Conservation (phyloP, 2,329 filamentous ascomycete genomes). For the Fusarium sp. region DNA sequence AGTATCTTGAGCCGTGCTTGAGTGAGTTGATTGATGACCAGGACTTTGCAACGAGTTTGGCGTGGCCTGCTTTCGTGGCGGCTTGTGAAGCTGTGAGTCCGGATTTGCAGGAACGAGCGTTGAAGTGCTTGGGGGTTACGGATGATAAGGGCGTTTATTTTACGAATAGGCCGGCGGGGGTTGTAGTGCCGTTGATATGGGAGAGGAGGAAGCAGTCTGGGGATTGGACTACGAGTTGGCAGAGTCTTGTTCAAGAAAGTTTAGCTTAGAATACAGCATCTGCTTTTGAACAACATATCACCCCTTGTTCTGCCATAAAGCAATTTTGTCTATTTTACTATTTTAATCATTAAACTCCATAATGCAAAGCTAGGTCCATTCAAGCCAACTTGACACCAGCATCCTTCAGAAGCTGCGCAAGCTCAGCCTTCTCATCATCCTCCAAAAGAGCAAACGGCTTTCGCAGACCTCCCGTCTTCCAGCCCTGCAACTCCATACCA, state of each 20-base stretch:
- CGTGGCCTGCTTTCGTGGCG: conserved; percentile 58
- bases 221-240: conserved; percentile 48
- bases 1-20: conserved; percentile 50
- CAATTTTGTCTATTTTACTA: conserved; percentile 2
- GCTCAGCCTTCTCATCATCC: conserved; percentile 46
- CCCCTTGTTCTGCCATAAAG: background rate
- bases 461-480: conserved; percentile 58
- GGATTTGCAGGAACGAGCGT: conserved; percentile 46
- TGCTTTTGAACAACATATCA: too few relatives aligned
- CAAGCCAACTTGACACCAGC: conserved; percentile 49
- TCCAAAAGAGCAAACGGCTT: conserved; percentile 58
- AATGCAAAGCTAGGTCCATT: background rate
- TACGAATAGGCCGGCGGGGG: conserved; percentile 41
- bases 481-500: conserved; percentile 58
- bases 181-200: conserved; percentile 45
- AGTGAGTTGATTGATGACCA: conserved; percentile 48
- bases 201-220: conserved; percentile 41
- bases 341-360: conserved; percentile 4
- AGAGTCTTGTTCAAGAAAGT: conserved; percentile 27
- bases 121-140: conserved; percentile 39
- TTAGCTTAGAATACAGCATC: background rate
- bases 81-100: conserved; percentile 54
- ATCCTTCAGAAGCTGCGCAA: conserved; percentile 50
- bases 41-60: conserved; percentile 51
- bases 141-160: conserved; percentile 46